Evolutionary conservation across 2,329 filamentous ascomycete species (phyloP), one percentile per base, ranked within the genome.

Genomic region (Blastomyces emzantsi): DNA sequence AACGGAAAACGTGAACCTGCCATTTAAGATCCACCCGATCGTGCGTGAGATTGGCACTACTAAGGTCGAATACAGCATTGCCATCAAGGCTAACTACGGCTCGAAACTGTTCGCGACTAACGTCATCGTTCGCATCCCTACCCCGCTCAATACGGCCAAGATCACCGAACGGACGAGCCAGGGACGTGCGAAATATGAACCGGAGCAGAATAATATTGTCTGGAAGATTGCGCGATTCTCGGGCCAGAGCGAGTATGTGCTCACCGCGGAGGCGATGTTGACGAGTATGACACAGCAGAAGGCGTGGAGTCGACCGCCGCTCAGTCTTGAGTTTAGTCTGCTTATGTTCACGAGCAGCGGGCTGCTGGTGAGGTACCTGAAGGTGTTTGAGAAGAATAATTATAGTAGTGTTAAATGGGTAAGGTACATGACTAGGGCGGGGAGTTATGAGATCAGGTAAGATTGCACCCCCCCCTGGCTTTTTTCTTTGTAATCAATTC

Each of bases 341-440:
- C 82, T 99, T 71, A 99, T 99, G 95, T 99, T 99, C 74, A 99
- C 94, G 25, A 96, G 91, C 73, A 95, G 90, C 0, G 94, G 94
- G 0, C 75, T 99, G 73, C 74, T 99, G 67, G 94, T 99, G 64
- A 82, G 95, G 60, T 99, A 99, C 76, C 79, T 99, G 64, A 99
- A 99, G 79, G 94, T 99, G 1, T 99, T 99, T 79, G 94, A 99
- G 80, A 99, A 99, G 86, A 94, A 86, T 77, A 97, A 97, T 77
- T 99, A 99, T 76, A 95, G 90, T 67, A 96, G 92, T 73, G 94
- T 99, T 59, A 99, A 99, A 78, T 99, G 94, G 94, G 94, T 99
- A 70, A 83, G 94, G 70, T 99, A 99, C 77, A 97, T 99, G 94
- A 99, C 94, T 22, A 87, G 93, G 69, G 94, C 93, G 19, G 94